phyloP scores from a whole-genome alignment of 208 protist species.

The Leishmania gerbilli region DNA sequence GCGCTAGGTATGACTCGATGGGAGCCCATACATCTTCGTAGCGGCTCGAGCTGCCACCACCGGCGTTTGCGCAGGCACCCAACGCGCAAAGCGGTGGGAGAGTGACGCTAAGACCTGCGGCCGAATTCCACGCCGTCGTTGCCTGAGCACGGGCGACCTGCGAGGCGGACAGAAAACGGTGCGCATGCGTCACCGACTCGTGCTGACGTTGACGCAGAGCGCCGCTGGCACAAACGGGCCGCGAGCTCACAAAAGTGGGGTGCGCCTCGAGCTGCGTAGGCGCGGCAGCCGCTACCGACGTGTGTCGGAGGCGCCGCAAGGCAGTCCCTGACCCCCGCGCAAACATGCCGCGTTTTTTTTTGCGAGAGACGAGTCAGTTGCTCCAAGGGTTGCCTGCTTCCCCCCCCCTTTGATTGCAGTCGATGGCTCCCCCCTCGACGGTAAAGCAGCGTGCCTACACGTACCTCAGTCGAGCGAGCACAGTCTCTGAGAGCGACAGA shows the following conservation, averaged over 20 bases:
- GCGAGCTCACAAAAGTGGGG: neutral
- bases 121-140: neutral
- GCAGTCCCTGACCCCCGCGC: neutral
- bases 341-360: neutral
- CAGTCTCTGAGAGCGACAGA: neutral
- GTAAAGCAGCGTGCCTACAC: neutral
- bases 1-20: conserved; percentile 27
- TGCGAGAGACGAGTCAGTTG: neutral
- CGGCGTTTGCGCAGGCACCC: conserved; percentile 1
- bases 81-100: conserved; percentile 54
- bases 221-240: neutral
- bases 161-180: conserved; percentile 5
- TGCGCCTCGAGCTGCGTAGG: neutral
- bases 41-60: neutral
- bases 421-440: neutral
- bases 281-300: neutral
- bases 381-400: neutral
- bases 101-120: conserved; percentile 42
- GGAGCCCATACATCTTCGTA: conserved; percentile 23
- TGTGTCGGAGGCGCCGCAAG: neutral
- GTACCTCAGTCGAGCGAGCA: neutral
- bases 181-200: neutral
- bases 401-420: neutral
- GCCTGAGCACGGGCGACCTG: neutral
- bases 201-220: neutral